phyloP scores from a whole-genome alignment of 2,329 filamentous ascomycete species.

The Hypoxylon sp. region DNA sequence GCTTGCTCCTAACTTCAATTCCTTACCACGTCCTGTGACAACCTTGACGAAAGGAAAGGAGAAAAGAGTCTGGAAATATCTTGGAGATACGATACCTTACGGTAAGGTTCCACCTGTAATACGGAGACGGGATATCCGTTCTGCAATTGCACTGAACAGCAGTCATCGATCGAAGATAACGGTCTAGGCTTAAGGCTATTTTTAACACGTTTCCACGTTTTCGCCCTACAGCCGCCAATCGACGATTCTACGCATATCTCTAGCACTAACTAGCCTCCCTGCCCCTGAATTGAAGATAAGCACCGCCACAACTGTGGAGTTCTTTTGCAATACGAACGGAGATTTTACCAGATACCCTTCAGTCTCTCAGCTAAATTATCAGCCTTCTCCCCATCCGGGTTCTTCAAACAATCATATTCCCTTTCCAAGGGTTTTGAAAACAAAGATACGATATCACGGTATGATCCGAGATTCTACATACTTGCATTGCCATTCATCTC shows the following conservation, averaged over 20 bases:
- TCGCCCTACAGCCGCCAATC: conserved; percentile 40
- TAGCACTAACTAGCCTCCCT: conserved; percentile 10
- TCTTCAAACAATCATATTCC: conserved; percentile 1
- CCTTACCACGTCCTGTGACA: conserved; percentile 17
- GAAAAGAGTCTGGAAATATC: conserved; percentile 9
- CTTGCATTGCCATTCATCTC: conserved; percentile 14
- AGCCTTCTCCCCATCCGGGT: conserved; percentile 4
- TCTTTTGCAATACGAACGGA: conserved; percentile 28
- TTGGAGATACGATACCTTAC: conserved; percentile 16
- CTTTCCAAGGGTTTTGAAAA: not conserved
- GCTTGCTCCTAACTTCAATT: conserved; percentile 16
- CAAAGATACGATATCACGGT: conserved; percentile 27
- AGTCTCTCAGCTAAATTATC: conserved; percentile 2
- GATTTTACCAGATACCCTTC: conserved; percentile 4
- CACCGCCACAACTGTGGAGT: conserved; percentile 42
- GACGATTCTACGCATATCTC: conserved; percentile 34
- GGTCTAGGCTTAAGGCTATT: conserved; percentile 39
- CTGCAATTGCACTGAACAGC: conserved; percentile 17
- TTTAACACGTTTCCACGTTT: conserved; percentile 43
- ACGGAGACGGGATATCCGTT: conserved; percentile 33
- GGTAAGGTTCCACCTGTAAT: conserved; percentile 22
- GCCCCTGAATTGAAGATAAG: conserved; percentile 43
- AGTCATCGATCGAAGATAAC: conserved; percentile 33
- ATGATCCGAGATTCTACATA: conserved; percentile 34
- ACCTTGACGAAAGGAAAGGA: conserved; percentile 12